phyloP scores from a whole-genome alignment of 2,329 filamentous ascomycete species.

The Didymella keratinophila region DNA sequence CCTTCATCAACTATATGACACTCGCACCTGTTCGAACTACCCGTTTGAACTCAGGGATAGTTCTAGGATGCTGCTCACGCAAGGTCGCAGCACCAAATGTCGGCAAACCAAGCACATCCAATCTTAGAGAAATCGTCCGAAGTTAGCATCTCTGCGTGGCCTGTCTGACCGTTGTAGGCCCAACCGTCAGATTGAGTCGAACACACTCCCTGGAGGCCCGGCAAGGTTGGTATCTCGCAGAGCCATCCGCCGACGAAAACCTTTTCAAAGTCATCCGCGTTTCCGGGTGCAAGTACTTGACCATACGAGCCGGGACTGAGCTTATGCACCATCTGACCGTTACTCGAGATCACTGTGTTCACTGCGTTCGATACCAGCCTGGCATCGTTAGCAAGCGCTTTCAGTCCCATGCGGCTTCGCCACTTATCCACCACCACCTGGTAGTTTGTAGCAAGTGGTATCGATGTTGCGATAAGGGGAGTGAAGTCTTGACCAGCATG shows the following conservation, averaged over 20 bases:
- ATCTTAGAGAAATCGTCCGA: slow-evolving; percentile 38
- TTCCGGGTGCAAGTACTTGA: slow-evolving; percentile 42
- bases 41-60: too few species aligned
- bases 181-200: slow-evolving; percentile 33
- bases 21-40: too few species aligned
- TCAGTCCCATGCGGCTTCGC: slow-evolving; percentile 40
- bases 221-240: slow-evolving; percentile 41
- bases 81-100: slow-evolving; percentile 46
- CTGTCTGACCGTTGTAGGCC: slow-evolving; percentile 40
- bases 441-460: slow-evolving; percentile 23
- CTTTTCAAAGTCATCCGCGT: slow-evolving; percentile 33
- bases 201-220: slow-evolving; percentile 39
- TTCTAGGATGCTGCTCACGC: slow-evolving; percentile 11
- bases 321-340: slow-evolving; percentile 44
- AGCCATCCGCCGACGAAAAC: slow-evolving; percentile 48
- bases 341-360: slow-evolving; percentile 31
- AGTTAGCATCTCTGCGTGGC: slow-evolving; percentile 45
- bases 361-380: slow-evolving; percentile 39
- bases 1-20: too few species aligned
- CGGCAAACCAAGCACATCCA: slow-evolving; percentile 32
- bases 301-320: slow-evolving; percentile 38
- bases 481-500: too few species aligned
- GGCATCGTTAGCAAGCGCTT: slow-evolving; percentile 23
- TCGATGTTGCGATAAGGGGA: too few species aligned
- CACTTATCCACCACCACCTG: slow-evolving; percentile 37